These are phyloP conservation scores for Zizania latifolia DNA, from an alignment of 176 grass and related monocot genomes.

Conservation along the genomic window DNA sequence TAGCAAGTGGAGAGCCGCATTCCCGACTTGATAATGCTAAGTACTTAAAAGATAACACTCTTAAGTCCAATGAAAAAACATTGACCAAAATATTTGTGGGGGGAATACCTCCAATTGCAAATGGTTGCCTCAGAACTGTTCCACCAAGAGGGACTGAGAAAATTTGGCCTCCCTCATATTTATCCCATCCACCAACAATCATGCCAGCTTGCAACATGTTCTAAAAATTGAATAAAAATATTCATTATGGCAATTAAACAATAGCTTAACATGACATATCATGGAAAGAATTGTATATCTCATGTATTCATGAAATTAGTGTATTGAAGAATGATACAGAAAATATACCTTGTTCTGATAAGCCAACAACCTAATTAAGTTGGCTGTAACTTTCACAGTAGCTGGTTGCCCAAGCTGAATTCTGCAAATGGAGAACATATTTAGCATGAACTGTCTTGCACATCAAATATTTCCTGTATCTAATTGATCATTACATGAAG, in stretches of 20 bases:
- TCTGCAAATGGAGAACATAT: constrained; percentile 28
- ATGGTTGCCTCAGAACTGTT: constrained; percentile 77
- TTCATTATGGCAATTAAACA: not conserved
- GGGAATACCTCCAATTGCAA: constrained; percentile 82
- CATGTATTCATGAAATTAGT: not conserved
- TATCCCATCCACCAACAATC: constrained; percentile 98
- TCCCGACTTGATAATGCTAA: not conserved
- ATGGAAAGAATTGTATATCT: not conserved
- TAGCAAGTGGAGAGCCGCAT: not conserved
- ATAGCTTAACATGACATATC: not conserved
- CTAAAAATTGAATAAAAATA: constrained; percentile 36
- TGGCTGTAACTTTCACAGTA: constrained; percentile 88
- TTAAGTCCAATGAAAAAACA: not conserved
- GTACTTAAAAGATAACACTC: not conserved
- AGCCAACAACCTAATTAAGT: constrained; percentile 86
- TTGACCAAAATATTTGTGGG: not conserved
- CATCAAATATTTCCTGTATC: not conserved
- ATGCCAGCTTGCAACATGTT: constrained; percentile 94
- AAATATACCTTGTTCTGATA: constrained; percentile 90
- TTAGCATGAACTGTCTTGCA: constrained; percentile 27
- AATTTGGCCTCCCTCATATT: constrained; percentile 95
- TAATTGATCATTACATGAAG: not conserved
- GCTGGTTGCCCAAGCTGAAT: constrained; percentile 92
- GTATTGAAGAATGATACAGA: not conserved
- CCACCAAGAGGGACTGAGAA: constrained; percentile 88